Percentiles rank a stretch among this genome's conserved stretches.
Conservation (phyloP, 1,284 basidiomycete genomes). For the Pascua guehoae region DNA sequence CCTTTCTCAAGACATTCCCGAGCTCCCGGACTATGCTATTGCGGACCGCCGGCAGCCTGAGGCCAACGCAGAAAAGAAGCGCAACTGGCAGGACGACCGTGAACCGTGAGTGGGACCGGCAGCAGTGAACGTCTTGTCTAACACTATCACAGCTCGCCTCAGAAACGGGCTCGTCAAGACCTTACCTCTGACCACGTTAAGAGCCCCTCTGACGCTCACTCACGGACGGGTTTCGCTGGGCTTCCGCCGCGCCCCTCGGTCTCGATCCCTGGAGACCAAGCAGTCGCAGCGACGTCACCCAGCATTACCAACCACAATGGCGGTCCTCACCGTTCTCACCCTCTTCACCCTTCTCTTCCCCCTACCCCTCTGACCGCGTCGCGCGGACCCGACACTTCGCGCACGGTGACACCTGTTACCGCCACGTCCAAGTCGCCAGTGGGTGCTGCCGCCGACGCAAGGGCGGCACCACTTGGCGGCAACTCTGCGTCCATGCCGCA, state of each 20-base stretch:
- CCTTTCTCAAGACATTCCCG: slow-evolving; percentile 32
- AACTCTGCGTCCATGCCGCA: slow-evolving; percentile 34
- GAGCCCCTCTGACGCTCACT: too few species aligned
- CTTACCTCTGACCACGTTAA: too few species aligned
- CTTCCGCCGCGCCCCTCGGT: too few species aligned
- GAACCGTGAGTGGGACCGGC: too few species aligned
- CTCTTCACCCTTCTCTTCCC: slow-evolving; percentile 11
- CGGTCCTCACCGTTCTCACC: slow-evolving; percentile 6
- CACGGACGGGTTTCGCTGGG: too few species aligned
- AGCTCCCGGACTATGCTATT: slow-evolving; percentile 39
- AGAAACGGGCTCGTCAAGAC: not conserved
- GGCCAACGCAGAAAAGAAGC: too few species aligned
- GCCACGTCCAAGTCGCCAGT: not conserved
- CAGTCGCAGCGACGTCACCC: too few species aligned
- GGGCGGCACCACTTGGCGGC: slow-evolving; percentile 18
- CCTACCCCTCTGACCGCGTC: slow-evolving; percentile 30
- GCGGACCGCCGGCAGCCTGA: slow-evolving; percentile 1
- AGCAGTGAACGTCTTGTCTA: too few species aligned
- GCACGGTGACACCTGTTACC: not conserved
- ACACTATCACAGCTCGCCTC: not conserved
- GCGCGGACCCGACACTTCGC: not conserved
- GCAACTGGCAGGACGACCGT: too few species aligned
- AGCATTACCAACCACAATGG: not conserved
- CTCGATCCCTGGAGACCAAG: too few species aligned
- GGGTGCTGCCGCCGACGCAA: not conserved